These are phyloP conservation scores for Adansonia gregorii DNA, from an alignment of 441 rosid species.

Conservation along the genomic window DNA sequence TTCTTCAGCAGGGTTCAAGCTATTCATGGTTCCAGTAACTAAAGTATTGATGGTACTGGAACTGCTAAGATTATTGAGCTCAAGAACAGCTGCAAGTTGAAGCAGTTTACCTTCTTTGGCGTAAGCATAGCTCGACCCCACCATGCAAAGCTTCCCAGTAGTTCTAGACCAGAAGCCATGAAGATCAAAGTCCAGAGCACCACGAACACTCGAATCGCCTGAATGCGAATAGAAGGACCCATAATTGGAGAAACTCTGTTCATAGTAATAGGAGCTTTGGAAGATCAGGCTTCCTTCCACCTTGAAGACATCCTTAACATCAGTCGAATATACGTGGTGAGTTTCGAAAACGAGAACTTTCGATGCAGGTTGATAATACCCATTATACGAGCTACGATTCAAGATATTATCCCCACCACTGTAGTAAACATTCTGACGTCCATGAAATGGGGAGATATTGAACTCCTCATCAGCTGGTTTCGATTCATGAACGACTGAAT, in stretches of 20 bases:
- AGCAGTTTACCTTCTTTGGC: background rate
- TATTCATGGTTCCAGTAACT: slow-evolving; percentile 44
- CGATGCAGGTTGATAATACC: background rate
- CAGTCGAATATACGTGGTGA: slow-evolving; percentile 13
- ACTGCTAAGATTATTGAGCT: slow-evolving; percentile 34
- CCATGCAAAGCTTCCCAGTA: slow-evolving; percentile 47
- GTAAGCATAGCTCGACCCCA: slow-evolving; percentile 25
- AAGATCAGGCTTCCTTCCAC: slow-evolving; percentile 22
- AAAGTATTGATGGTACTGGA: slow-evolving; percentile 35
- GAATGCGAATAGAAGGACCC: background rate
- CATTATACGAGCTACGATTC: background rate
- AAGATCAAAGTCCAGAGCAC: slow-evolving; percentile 9
- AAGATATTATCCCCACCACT: slow-evolving; percentile 11
- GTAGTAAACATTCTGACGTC: slow-evolving; percentile 3
- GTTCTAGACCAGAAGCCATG: slow-evolving; percentile 47
- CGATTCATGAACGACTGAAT: background rate
- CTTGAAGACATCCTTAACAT: slow-evolving; percentile 12
- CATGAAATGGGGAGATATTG: slow-evolving; percentile 1
- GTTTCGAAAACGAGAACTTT: slow-evolving; percentile 17
- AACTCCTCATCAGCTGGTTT: slow-evolving; percentile 8
- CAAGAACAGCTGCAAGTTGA: slow-evolving; percentile 35
- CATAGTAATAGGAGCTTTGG: background rate
- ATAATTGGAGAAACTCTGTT: background rate
- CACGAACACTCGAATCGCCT: background rate
- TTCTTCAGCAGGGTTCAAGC: slow-evolving; percentile 28